Evolutionary conservation across 768 basidiomycete genomes (phyloP).

Genomic region (Candolleomyces efflorescens): DNA sequence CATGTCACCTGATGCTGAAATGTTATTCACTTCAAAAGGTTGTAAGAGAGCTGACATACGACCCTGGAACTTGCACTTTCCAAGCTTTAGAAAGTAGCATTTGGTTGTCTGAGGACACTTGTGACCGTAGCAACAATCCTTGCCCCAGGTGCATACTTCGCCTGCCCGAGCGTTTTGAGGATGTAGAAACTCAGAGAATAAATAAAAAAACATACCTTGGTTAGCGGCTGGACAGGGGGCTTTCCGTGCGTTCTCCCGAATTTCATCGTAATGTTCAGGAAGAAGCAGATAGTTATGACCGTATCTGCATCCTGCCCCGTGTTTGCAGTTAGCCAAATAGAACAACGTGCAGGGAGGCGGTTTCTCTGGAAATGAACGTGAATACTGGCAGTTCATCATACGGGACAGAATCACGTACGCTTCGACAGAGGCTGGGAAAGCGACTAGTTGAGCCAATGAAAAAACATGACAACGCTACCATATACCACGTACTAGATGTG

Average conservation of each 20-base stretch:
- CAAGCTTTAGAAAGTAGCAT: slow-evolving; percentile 47
- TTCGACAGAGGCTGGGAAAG: slow-evolving; percentile 50
- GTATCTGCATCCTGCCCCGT: slow-evolving; percentile 54
- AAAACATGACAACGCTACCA: slow-evolving; percentile 7
- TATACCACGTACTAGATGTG: slow-evolving; percentile 41
- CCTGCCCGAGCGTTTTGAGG: slow-evolving; percentile 23
- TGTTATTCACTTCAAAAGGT: slow-evolving; percentile 12
- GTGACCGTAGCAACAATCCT: slow-evolving; percentile 54
- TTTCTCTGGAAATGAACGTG: slow-evolving; percentile 35
- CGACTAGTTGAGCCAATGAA: slow-evolving; percentile 16
- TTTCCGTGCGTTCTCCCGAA: slow-evolving; percentile 55
- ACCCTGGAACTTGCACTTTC: slow-evolving; percentile 59
- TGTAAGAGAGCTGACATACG: slow-evolving; percentile 32
- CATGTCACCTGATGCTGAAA: slow-evolving; percentile 31
- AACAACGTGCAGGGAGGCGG: slow-evolving; percentile 67
- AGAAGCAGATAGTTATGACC: slow-evolving; percentile 58
- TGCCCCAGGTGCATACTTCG: slow-evolving; percentile 54
- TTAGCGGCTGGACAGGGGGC: slow-evolving; percentile 58
- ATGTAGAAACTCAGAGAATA: neutral
- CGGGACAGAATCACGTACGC: slow-evolving; percentile 37
- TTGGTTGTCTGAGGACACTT: slow-evolving; percentile 41
- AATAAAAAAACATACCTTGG: slow-evolving; percentile 36
- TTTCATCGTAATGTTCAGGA: slow-evolving; percentile 48
- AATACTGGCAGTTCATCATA: neutral
- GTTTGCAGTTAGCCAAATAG: slow-evolving; percentile 59